These are phyloP conservation scores for Acacia crassicarpa DNA, from an alignment of 306 rosid species.

Conservation along the genomic window DNA sequence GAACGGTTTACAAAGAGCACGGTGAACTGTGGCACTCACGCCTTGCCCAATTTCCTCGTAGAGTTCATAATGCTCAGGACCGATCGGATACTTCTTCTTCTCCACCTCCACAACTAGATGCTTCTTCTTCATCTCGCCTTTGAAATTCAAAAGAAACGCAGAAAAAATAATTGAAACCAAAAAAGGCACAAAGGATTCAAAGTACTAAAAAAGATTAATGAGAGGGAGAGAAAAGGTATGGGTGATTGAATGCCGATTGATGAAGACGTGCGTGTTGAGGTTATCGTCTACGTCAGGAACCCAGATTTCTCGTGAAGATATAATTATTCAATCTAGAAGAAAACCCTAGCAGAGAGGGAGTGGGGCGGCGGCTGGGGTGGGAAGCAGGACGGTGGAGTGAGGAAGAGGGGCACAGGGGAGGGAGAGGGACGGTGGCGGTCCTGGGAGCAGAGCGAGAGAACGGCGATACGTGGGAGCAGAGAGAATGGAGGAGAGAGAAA, in stretches of 20 bases:
- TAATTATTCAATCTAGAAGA: no score
- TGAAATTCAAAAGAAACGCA: neutral
- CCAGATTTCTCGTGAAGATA: constrained; percentile 15
- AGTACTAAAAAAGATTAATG: neutral
- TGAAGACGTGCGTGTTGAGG: neutral
- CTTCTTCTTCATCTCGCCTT: constrained; percentile 61
- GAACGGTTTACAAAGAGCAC: constrained; percentile 65
- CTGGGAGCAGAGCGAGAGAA: no score
- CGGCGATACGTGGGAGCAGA: no score
- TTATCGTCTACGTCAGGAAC: neutral
- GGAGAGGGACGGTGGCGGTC: no score
- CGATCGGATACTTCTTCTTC: constrained; percentile 82
- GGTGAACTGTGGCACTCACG: constrained; percentile 75
- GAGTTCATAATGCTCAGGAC: constrained; percentile 58
- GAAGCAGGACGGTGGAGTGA: no score
- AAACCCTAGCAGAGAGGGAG: no score
- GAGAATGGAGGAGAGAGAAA: no score
- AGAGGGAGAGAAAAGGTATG: neutral
- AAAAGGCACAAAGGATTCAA: neutral
- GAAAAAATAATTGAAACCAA: neutral
- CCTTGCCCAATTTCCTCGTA: constrained; percentile 86
- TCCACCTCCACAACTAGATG: constrained; percentile 66
- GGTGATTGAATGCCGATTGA: neutral
- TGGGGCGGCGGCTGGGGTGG: no score
- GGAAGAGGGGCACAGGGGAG: no score